Evolutionary conservation across 2,329 filamentous ascomycete species (phyloP).

Genomic region (Aspergillus sp.): DNA sequence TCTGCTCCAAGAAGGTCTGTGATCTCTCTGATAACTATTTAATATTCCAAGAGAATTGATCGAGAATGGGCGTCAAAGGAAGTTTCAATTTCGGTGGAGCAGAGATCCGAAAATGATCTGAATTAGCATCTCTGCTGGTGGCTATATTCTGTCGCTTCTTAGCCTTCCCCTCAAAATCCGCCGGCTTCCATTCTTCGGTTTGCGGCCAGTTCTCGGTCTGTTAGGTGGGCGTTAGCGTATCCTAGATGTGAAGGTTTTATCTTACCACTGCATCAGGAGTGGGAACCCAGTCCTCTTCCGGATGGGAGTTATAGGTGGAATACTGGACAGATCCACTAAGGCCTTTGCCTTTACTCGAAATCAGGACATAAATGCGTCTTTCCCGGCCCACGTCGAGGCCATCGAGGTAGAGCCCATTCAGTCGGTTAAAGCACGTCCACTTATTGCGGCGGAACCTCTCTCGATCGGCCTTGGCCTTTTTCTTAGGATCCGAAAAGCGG

Average conservation of each 20-base stretch:
- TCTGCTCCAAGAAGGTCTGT: not conserved
- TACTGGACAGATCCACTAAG: constrained; percentile 1
- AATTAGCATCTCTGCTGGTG: not conserved
- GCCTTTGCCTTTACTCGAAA: constrained; percentile 3
- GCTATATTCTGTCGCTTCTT: not conserved
- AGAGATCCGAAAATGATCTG: not conserved
- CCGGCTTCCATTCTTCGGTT: not conserved
- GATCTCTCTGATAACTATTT: not conserved
- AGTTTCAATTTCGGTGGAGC: not conserved
- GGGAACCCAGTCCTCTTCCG: constrained; percentile 7
- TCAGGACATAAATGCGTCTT: constrained; percentile 3
- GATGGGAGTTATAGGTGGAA: constrained; percentile 10
- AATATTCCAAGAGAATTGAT: not conserved
- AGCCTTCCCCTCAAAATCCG: not conserved
- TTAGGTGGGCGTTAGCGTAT: not conserved
- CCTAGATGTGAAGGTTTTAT: not conserved
- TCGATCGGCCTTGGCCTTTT: constrained; percentile 8
- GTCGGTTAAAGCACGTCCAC: not conserved
- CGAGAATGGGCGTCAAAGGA: not conserved
- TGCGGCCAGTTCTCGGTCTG: not conserved
- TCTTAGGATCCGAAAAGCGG: not conserved
- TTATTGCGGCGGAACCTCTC: constrained; percentile 8
- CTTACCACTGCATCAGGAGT: constrained; percentile 3
- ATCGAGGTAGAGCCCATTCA: constrained; percentile 11
- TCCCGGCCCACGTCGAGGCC: constrained; percentile 6